Base-by-base conservation (phyloP, 495 filamentous ascomycete genomes). In the Neurospora sp. region DNA sequence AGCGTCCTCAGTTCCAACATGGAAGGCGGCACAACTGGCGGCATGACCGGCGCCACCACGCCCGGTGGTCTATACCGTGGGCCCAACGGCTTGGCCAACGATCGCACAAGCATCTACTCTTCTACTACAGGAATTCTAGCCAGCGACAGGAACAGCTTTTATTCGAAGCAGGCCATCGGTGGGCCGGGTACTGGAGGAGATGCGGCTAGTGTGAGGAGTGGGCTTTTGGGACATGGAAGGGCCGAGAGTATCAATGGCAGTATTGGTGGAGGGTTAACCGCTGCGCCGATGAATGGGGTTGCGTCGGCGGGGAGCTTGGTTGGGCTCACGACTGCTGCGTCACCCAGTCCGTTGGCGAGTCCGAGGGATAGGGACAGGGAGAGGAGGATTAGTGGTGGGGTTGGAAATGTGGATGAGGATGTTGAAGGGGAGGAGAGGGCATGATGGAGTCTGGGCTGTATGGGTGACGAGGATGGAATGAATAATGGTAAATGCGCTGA, bases 31-130 rank as follows among this genome's bases (percentile, higher is more conserved):
- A 18, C 54, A 66, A 35, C 1, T 66, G 76, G 75, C 9, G 80
- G 78, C 7, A 71, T 74, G 3, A 78, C 74, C 42, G 74, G 73
- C 44, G 72, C 80, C 27, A 73, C 79, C 39, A 83, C 84, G 23
- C 76, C 88, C 2, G 82, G 83, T 27, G 95, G 92, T 80, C 88
- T 96, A 38, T 94, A 96, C 79, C 54, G 54, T 10, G 54, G 54
- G 31, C 54, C 88, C 18, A 89, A 90, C 38, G 90, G 89, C 4
- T 84, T 93, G 18, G 89, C 90, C 5, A 91, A 88, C 72, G 93
- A 97, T 81, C 88, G 94, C 31, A 90, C 92, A 23, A 97, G 94
- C 81, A 90, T 97, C 39, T 96, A 97, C 81, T 95, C 92, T 0
- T 87, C 90, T 3, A 92, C 92, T 7, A 66, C 54, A 18, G 92